Percentiles rank a stretch among this genome's conserved stretches.
phyloP scores from a whole-genome alignment of 2,329 filamentous ascomycete species.

The Aureobasidium namibiae region DNA sequence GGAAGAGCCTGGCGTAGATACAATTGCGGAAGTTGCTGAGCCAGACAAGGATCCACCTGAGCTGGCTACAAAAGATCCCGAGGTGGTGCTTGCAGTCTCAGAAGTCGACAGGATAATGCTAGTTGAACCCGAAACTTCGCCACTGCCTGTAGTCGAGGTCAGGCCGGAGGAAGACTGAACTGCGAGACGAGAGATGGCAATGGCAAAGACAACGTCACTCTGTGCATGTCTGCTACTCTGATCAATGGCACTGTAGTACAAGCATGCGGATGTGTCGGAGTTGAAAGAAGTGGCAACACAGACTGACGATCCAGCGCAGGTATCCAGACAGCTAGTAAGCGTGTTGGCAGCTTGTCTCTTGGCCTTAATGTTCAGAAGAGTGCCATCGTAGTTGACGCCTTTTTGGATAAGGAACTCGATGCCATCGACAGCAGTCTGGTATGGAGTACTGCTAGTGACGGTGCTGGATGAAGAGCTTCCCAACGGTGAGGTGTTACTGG shows the following conservation, averaged over 20 bases:
- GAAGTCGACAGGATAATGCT: not conserved
- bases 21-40: too few species aligned
- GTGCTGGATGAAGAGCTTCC: not conserved
- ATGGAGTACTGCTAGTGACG: not conserved
- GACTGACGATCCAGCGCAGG: not conserved
- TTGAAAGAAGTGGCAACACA: constrained; percentile 4
- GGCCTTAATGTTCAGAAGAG: not conserved
- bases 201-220: not conserved
- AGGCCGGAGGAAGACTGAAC: not conserved
- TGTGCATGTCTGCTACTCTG: not conserved
- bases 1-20: too few species aligned
- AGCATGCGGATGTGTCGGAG: not conserved
- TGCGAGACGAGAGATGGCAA: not conserved
- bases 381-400: not conserved
- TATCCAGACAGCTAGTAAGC: not conserved
- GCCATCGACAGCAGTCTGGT: not conserved
- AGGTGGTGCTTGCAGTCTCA: not conserved
- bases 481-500: not conserved
- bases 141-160: not conserved
- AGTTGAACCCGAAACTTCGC: not conserved
- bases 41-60: too few species aligned
- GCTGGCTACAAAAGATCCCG: too few species aligned
- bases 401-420: not conserved
- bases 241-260: not conserved
- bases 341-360: not conserved